Evolutionary conservation across 257 asterid genomes (phyloP).

Genomic region (Solanum etuberosum): DNA sequence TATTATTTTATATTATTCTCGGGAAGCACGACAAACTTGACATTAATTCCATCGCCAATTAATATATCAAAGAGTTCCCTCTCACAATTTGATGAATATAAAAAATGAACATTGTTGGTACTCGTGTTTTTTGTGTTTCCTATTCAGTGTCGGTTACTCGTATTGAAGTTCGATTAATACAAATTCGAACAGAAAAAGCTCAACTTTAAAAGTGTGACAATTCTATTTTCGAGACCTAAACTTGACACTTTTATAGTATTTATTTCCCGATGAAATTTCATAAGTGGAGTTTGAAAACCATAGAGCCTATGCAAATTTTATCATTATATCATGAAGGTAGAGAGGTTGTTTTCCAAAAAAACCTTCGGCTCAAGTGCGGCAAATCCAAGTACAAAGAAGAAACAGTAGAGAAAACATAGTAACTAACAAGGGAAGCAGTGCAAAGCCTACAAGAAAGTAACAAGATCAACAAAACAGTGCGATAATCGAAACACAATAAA

Average conservation of each 20-base stretch:
- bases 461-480: background rate
- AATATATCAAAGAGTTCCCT: background rate
- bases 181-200: background rate
- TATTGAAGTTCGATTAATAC: accelerated
- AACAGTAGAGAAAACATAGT: background rate
- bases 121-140: background rate
- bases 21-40: background rate
- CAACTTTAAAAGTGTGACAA: background rate
- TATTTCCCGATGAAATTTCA: no score
- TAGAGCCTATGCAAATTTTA: no score
- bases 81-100: background rate
- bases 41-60: background rate
- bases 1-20: background rate
- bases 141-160: background rate
- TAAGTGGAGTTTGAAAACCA: background rate
- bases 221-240: background rate
- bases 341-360: background rate
- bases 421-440: background rate
- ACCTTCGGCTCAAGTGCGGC: background rate
- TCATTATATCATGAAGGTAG: no score
- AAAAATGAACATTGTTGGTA: background rate
- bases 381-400: background rate
- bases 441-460: background rate
- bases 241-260: background rate
- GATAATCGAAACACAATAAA: background rate